phyloP scores from a whole-genome alignment of 495 filamentous ascomycete species.

The Aspergillus cristatus region DNA sequence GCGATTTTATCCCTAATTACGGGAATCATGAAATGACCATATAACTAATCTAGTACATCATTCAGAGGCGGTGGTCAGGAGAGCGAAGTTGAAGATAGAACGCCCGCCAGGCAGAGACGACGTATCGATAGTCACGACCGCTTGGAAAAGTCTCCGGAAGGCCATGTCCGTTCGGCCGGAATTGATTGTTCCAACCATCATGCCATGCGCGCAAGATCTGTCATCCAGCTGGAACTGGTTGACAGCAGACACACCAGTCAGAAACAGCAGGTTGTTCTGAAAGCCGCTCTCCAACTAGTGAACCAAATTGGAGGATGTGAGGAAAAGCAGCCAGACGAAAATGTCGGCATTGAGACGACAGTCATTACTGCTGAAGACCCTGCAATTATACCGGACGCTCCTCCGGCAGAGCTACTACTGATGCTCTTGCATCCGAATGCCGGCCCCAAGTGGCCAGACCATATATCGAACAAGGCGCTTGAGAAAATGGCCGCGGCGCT shows the following conservation, averaged over 20 bases:
- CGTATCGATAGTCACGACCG: neutral
- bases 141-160: too few relatives aligned
- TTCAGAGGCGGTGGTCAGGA: too few relatives aligned
- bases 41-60: too few relatives aligned
- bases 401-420: constrained; percentile 15
- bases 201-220: constrained; percentile 15
- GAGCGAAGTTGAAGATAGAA: too few relatives aligned
- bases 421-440: constrained; percentile 11
- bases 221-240: constrained; percentile 18
- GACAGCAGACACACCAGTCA: constrained; percentile 11
- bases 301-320: constrained; percentile 9
- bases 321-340: too few relatives aligned
- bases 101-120: neutral
- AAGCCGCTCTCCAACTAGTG: constrained; percentile 17
- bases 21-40: too few relatives aligned
- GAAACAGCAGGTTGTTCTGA: constrained; percentile 14
- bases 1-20: too few relatives aligned
- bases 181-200: constrained; percentile 14
- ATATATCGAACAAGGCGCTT: constrained; percentile 17
- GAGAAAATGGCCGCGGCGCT: constrained; percentile 14
- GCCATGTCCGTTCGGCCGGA: too few relatives aligned
- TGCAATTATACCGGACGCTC: constrained; percentile 5
- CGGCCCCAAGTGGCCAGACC: constrained; percentile 16
- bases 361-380: too few relatives aligned
- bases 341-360: too few relatives aligned